phyloP scores from a whole-genome alignment of 1,284 basidiomycete species.

The Austroboletus niveus region DNA sequence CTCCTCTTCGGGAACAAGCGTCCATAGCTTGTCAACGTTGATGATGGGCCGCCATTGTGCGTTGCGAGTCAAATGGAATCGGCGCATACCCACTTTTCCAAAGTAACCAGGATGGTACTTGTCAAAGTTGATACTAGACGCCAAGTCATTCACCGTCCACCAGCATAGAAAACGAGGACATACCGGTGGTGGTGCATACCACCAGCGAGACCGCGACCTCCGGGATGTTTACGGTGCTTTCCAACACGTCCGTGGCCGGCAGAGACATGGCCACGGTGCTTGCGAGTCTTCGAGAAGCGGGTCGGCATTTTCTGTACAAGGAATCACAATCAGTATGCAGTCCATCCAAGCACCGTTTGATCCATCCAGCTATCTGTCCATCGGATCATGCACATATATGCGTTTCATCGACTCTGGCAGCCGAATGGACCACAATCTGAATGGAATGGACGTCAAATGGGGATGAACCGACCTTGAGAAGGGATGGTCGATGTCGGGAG shows the following conservation, averaged over 20 bases:
- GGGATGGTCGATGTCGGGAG: constrained; percentile 44
- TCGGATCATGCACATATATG: constrained; percentile 24
- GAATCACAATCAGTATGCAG: constrained; percentile 20
- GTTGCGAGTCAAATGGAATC: constrained; percentile 96
- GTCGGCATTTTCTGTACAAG: constrained; percentile 81
- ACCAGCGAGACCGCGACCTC: constrained; percentile 99
- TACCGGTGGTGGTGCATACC: constrained; percentile 99
- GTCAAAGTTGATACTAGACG: constrained; percentile 77
- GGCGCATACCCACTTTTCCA: constrained; percentile 99
- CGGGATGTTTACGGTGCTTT: constrained; percentile 99
- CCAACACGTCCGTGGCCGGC: constrained; percentile 99
- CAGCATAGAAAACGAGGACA: constrained; percentile 30
- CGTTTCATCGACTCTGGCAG: constrained; percentile 27
- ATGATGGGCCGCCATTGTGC: constrained; percentile 89
- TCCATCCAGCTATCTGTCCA: constrained; percentile 50
- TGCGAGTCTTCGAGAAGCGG: constrained; percentile 93
- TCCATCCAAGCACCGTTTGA: constrained; percentile 29
- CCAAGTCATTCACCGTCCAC: not conserved
- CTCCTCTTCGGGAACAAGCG: constrained; percentile 74
- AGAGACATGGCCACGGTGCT: constrained; percentile 98
- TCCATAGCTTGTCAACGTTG: constrained; percentile 96
- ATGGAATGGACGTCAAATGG: constrained; percentile 20
- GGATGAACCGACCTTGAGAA: constrained; percentile 63
- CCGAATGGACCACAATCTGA: constrained; percentile 1
- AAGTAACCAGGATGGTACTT: constrained; percentile 99